phyloP scores from a whole-genome alignment of 352 stramenopile species.

The Phytophthora sojae region DNA sequence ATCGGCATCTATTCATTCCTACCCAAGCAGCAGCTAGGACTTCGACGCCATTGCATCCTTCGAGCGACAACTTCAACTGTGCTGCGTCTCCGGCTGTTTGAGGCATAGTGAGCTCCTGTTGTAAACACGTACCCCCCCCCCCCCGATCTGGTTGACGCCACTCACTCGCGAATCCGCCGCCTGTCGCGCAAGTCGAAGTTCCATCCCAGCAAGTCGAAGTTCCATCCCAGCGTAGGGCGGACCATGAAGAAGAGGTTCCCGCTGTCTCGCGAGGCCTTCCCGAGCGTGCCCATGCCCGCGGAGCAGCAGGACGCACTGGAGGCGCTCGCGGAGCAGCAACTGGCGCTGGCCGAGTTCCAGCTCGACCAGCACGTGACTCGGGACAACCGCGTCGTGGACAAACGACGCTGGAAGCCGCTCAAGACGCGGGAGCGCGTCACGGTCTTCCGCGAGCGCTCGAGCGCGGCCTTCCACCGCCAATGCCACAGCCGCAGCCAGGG shows the following conservation, averaged over 20 bases:
- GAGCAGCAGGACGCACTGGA: slow-evolving; percentile 35
- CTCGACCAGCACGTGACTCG: slow-evolving; percentile 40
- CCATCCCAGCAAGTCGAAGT: not conserved
- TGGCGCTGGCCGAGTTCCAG: slow-evolving; percentile 35
- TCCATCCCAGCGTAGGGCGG: too few species aligned
- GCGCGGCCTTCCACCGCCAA: slow-evolving; percentile 24
- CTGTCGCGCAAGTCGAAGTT: slow-evolving; percentile 10
- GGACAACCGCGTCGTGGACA: slow-evolving; percentile 38
- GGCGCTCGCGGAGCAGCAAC: slow-evolving; percentile 36
- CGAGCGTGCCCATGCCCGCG: slow-evolving; percentile 31
- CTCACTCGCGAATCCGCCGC: slow-evolving; percentile 24
- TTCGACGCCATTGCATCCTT: not conserved
- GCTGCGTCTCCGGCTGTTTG: slow-evolving; percentile 17
- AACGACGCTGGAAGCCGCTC: slow-evolving; percentile 55
- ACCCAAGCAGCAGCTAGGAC: too few species aligned
- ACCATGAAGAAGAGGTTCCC: slow-evolving; percentile 40
- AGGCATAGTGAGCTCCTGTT: not conserved
- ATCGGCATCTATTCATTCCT: too few species aligned
- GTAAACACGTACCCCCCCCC: not conserved
- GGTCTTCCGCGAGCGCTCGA: slow-evolving; percentile 52
- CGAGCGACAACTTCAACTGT: slow-evolving; percentile 16
- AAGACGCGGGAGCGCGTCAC: slow-evolving; percentile 58
- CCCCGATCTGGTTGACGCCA: slow-evolving; percentile 19
- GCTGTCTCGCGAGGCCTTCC: slow-evolving; percentile 37
- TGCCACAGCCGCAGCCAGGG: slow-evolving; percentile 27